Conservation (phyloP, 2,329 filamentous ascomycete genomes). For the Periconia digitata region DNA sequence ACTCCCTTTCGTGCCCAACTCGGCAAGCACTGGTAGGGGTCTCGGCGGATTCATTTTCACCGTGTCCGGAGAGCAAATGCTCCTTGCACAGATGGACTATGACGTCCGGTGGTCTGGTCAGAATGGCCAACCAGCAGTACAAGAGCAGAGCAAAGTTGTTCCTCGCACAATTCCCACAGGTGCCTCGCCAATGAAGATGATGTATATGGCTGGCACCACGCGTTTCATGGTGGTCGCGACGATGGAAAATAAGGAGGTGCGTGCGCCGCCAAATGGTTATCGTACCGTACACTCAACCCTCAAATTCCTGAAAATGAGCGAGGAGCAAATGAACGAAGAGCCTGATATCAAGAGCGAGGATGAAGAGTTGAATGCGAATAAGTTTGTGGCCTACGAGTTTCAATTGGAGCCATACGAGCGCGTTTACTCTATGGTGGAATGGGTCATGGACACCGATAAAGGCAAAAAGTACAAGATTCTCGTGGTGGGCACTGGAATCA, state of each 20-base stretch:
- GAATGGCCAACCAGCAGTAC: background rate
- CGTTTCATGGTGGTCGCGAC: constrained; percentile 55
- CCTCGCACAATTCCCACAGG: constrained; percentile 28
- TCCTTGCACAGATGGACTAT: constrained; percentile 51
- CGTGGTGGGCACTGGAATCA: constrained; percentile 56
- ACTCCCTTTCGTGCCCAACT: constrained; percentile 17
- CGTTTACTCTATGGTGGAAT: constrained; percentile 65
- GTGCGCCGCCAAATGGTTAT: constrained; percentile 31
- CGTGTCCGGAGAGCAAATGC: constrained; percentile 50
- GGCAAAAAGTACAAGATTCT: constrained; percentile 64
- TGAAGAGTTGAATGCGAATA: constrained; percentile 30
- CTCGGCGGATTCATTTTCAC: constrained; percentile 51
- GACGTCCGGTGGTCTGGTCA: constrained; percentile 24
- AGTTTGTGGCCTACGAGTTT: constrained; percentile 53
- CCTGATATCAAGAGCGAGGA: constrained; percentile 27
- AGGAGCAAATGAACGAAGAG: constrained; percentile 16
- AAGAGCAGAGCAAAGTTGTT: constrained; percentile 17
- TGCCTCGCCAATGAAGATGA: constrained; percentile 37
- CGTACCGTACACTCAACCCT: constrained; percentile 42
- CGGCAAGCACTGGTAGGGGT: constrained; percentile 42
- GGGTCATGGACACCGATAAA: constrained; percentile 59
- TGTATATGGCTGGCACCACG: constrained; percentile 47
- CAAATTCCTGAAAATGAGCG: constrained; percentile 26
- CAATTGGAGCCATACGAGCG: constrained; percentile 60
- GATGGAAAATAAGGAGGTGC: constrained; percentile 36